phyloP scores from a whole-genome alignment of 805 yeast genomes.

The Metschnikowia kofuensis region DNA sequence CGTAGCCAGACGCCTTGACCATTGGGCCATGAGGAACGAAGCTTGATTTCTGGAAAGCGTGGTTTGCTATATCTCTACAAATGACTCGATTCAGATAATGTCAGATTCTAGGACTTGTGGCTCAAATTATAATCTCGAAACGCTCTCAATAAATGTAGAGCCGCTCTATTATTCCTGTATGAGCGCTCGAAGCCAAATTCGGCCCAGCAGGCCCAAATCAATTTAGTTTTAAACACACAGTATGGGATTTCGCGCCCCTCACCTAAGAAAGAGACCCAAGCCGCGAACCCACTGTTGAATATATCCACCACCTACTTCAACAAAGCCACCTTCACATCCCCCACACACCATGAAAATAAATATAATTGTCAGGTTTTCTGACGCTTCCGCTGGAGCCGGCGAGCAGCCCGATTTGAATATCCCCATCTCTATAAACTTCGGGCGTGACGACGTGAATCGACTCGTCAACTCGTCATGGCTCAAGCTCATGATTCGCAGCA shows the following conservation, averaged over 20 bases:
- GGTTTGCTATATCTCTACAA: too few species aligned
- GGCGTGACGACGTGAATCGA: conserved; percentile 29
- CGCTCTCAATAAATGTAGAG: too few species aligned
- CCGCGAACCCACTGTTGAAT: not conserved
- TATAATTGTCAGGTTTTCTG: conserved; percentile 32
- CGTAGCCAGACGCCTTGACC: conserved; percentile 78
- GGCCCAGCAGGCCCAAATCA: too few species aligned
- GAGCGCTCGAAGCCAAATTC: too few species aligned
- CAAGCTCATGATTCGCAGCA: conserved; percentile 28
- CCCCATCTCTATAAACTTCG: conserved; percentile 27
- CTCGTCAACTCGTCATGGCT: conserved; percentile 31
- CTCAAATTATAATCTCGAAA: too few species aligned
- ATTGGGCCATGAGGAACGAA: conserved; percentile 72
- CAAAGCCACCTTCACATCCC: not conserved
- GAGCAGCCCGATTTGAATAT: conserved; percentile 27
- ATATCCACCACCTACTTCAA: too few species aligned
- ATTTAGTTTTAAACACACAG: too few species aligned
- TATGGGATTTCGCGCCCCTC: too few species aligned
- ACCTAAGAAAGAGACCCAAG: too few species aligned
- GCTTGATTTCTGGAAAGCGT: conserved; percentile 15
- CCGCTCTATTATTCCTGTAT: too few species aligned
- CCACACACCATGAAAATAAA: conserved; percentile 21
- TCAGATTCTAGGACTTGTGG: too few species aligned
- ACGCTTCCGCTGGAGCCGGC: conserved; percentile 18
- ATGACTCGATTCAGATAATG: too few species aligned